phyloP scores from a whole-genome alignment of 495 filamentous ascomycete species.

The Podospora pseudocomata region DNA sequence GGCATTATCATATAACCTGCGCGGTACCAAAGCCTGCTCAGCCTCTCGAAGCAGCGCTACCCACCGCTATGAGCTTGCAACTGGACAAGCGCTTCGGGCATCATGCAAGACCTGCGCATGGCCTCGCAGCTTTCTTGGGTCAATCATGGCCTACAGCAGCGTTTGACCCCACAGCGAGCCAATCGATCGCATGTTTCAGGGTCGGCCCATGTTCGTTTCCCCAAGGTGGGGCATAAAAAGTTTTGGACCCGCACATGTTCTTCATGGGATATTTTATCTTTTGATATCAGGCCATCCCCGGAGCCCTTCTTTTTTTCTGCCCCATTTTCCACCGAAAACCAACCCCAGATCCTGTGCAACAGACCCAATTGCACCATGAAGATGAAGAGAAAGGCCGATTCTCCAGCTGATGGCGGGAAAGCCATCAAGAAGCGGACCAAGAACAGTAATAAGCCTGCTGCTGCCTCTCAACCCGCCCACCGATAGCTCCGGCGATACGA shows the following conservation, averaged over 20 bases:
- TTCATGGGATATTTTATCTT: constrained; percentile 20
- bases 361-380: constrained; percentile 28
- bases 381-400: constrained; percentile 50
- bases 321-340: constrained; percentile 5
- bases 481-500: constrained; percentile 1
- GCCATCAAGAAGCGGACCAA: constrained; percentile 44
- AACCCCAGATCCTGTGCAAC: constrained; percentile 1
- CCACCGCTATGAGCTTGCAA: neutral
- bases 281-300: constrained; percentile 29
- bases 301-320: constrained; percentile 8
- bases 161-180: neutral
- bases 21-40: neutral
- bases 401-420: constrained; percentile 34
- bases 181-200: constrained; percentile 5
- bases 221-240: constrained; percentile 16
- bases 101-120: constrained; percentile 21
- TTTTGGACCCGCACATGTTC: constrained; percentile 18
- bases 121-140: neutral
- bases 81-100: constrained; percentile 19
- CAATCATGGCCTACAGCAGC: neutral
- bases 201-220: constrained; percentile 13
- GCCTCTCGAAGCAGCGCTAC: neutral
- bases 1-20: constrained; percentile 22
- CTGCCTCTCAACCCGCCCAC: neutral
- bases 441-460: constrained; percentile 33